Base-by-base conservation (phyloP, 345 rosid species). In the Euphorbia pulcherrima region DNA sequence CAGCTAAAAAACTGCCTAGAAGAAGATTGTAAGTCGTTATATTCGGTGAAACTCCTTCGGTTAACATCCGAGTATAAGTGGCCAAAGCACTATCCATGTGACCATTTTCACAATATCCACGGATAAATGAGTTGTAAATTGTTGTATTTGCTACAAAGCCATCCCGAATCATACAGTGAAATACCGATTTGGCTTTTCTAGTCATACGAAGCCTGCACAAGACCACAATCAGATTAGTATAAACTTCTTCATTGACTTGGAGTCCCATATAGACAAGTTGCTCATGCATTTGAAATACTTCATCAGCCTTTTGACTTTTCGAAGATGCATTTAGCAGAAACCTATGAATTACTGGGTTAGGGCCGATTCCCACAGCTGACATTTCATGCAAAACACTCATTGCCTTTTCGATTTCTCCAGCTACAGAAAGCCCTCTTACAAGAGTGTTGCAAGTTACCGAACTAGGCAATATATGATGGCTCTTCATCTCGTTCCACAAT, bases 161-260 rank as follows among this genome's bases (percentile, higher is more conserved):
- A 70, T 75, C 84, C 59, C 21, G 61, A 64, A 68, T 78, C 97
- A 93, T 87, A 47, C 78, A 79, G 54, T 73, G 61, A 67, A 88
- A 67, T 10, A 87, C 88, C 60, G 71, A 76, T 40, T 70, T 76
- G 62, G 98, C 97, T 77, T 80, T 83, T 70, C 29, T 73, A 35
- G 97, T 89, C 97, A 93, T 93, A 56, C 94, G 86, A 41, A 83
- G 74, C 81, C 88, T 83, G 83, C 97, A 87, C 37, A 87, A 84
- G 58, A 80, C 79, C 21, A 78, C 67, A 58, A 88, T 80, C 39
- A 93, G 92, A 74, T 80, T 79, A 77, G 87, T 89, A 74, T 81
- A 93, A 75, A 82, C 80, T 71, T 76, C 77, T 59, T 8, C 78
- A 69, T 83, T 77, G 77, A 83, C 83, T 68, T 80, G 74, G 56